These are phyloP conservation scores for Lolium rigidum DNA, from an alignment of 176 grass and related monocot species.

Conservation along the genomic window DNA sequence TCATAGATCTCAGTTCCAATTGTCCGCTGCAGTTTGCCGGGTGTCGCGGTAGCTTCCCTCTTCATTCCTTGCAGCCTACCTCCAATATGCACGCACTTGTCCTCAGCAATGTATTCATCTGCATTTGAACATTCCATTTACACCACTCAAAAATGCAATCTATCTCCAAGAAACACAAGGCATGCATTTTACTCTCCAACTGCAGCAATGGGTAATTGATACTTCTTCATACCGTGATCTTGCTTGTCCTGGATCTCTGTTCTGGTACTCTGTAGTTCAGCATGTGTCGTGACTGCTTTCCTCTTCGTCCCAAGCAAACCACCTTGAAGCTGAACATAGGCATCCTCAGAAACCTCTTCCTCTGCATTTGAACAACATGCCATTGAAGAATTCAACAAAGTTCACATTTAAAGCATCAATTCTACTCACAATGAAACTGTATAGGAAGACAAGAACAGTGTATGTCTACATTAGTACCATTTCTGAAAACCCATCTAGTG, in stretches of 20 bases:
- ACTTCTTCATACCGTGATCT: not conserved
- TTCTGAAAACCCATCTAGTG: no score
- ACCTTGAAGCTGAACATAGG: not conserved
- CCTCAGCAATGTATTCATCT: not conserved
- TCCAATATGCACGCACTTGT: not conserved
- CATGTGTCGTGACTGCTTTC: not conserved
- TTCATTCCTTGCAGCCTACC: not conserved
- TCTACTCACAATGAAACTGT: not conserved
- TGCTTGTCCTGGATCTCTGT: not conserved
- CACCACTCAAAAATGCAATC: not conserved
- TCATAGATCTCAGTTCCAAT: not conserved
- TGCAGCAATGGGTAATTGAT: not conserved
- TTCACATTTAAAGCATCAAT: not conserved
- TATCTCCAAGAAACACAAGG: not conserved
- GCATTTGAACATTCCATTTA: not conserved
- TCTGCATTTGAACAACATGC: not conserved
- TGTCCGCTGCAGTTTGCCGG: not conserved
- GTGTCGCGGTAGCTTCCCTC: slow-evolving; percentile 2
- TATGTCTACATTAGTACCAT: no score
- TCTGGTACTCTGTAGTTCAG: not conserved
- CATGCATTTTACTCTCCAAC: not conserved
- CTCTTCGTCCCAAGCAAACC: not conserved
- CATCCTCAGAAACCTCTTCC: not conserved
- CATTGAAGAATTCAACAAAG: not conserved
- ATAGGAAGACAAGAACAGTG: no score